phyloP scores from a whole-genome alignment of 352 stramenopile species.

The Pythium angustatum region DNA sequence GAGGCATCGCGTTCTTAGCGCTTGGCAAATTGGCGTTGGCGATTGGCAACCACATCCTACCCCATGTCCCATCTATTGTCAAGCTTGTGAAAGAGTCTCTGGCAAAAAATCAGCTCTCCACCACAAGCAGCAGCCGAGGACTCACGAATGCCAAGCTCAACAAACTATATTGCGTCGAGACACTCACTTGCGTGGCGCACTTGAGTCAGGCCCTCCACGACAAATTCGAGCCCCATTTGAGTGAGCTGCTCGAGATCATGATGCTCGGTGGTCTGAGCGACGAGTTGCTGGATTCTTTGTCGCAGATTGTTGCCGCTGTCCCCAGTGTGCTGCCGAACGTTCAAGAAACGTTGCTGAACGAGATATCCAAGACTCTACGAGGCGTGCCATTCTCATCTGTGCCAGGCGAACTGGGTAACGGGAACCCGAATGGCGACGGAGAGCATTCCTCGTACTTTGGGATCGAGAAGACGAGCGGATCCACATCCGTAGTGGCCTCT shows the following conservation, averaged over 20 bases:
- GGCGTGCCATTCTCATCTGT: conserved; percentile 67
- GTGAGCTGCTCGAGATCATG: conserved; percentile 81
- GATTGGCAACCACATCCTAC: conserved; percentile 87
- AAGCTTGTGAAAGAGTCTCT: conserved; percentile 76
- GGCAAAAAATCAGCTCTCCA: conserved; percentile 42
- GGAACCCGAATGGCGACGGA: conserved; percentile 4
- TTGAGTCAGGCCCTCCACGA: conserved; percentile 65
- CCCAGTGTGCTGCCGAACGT: conserved; percentile 90
- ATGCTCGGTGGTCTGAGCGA: conserved; percentile 92
- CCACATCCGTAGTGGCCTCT: conserved; percentile 7
- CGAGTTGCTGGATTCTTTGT: conserved; percentile 92
- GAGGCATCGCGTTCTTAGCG: conserved; percentile 89
- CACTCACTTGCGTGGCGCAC: conserved; percentile 77
- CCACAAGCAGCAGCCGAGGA: conserved; percentile 19
- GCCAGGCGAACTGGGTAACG: conserved; percentile 22
- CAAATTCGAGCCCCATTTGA: conserved; percentile 71
- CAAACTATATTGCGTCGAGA: conserved; percentile 84
- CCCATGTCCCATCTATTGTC: conserved; percentile 79
- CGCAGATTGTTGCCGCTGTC: conserved; percentile 89
- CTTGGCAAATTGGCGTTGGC: conserved; percentile 93
- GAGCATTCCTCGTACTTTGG: conserved; percentile 24
- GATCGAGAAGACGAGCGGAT: conserved; percentile 26
- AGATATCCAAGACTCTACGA: conserved; percentile 94
- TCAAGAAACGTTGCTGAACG: conserved; percentile 94
- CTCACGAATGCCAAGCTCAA: conserved; percentile 53